Evolutionary conservation across 345 rosid genomes (phyloP), one percentile per base, ranked within the genome.

Genomic region (Lepidium africanum): DNA sequence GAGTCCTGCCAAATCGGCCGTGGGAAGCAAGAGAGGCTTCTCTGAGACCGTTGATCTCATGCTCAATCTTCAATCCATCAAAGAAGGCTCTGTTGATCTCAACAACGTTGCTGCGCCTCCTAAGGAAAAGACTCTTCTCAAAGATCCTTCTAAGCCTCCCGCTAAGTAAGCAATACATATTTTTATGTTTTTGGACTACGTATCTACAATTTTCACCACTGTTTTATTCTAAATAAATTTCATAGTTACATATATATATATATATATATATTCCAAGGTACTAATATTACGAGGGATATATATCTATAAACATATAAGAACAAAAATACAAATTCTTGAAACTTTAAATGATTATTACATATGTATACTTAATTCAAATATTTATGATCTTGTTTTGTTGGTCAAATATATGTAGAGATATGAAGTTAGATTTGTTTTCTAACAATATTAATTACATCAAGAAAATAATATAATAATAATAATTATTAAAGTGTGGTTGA

Each of bases 11-110:
- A 74, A 61, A 59, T 59, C 72, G 33, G 74, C 72, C 10, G 78
- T 61, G 6, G 68, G 68, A 2, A 79, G 81, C 77, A 91, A 91
- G 78, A 85, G 92, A 86, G 84, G 81, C 11, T 91, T 85, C 85
- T 81, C 83, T 3, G 87, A 85, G 72, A 88, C 92, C 9, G 89
- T 88, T 57, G 88, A 84, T 78, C 75, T 86, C 81, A 85, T 86
- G 86, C 86, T 85, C 23, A 86, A 88, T 64, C 82, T 90, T 51
- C 77, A 85, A 9, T 60, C 70, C 41, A 74, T 30, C 69, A 62
- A 74, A 61, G 78, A 74, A 54, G 63, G 38, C 82, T 0, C 80
- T 81, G 15, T 65, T 3, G 70, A 70, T 80, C 14, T 79, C 42
- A 64, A 62, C 54, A 49, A 63, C 40, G 52, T 54, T 7, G 27